Evolutionary conservation across 163 green algal genomes (phyloP).

Genomic region (Prototheca cutis): DNA sequence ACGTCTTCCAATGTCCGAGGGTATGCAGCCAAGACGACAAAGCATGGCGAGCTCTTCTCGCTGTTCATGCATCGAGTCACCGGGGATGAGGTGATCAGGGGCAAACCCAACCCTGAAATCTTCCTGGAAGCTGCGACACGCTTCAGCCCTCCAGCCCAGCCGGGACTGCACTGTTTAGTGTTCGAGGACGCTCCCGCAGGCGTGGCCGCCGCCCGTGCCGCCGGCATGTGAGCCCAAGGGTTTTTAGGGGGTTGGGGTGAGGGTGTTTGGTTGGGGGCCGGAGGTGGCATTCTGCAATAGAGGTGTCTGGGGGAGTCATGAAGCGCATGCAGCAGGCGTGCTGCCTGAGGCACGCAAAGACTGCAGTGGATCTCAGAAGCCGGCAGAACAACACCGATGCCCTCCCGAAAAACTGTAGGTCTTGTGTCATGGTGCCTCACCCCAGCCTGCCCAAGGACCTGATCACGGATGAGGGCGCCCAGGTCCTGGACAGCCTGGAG

Average conservation of each 20-base stretch:
- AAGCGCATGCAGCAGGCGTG: no score
- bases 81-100: constrained; percentile 41
- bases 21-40: constrained; percentile 70
- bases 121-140: constrained; percentile 48
- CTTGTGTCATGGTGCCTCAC: constrained; percentile 58
- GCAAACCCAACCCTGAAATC: constrained; percentile 78
- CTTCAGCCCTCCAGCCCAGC: constrained; percentile 19
- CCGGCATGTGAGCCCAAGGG: constrained; percentile 56
- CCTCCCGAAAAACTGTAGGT: no score
- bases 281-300: no score
- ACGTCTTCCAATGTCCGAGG: constrained; percentile 57
- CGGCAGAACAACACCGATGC: no score
- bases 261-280: no score
- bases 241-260: no score
- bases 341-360: no score
- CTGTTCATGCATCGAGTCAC: constrained; percentile 67
- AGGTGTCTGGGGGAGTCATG: no score
- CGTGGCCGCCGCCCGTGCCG: constrained; percentile 57
- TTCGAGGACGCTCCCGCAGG: constrained; percentile 81
- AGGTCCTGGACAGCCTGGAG: constrained; percentile 51
- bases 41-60: constrained; percentile 55
- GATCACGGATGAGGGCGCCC: constrained; percentile 11
- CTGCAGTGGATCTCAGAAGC: no score
- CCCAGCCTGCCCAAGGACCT: constrained; percentile 29
- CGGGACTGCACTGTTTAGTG: constrained; percentile 42